Conservation (phyloP, 345 rosid species). For the Aurinia saxatilis region DNA sequence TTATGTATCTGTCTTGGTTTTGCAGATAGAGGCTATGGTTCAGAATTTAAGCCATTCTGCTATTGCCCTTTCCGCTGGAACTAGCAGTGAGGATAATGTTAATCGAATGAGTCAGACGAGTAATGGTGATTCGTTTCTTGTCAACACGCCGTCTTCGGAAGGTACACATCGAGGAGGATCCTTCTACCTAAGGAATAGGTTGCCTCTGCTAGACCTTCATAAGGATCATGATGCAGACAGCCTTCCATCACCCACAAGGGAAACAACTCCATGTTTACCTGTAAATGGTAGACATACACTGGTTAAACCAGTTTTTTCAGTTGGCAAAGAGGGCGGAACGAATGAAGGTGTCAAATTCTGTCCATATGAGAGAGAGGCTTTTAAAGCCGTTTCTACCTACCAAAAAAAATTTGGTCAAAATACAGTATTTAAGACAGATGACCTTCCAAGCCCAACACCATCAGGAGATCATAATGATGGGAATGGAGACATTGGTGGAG, state of each 20-base stretch:
- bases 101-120: conserved; percentile 25
- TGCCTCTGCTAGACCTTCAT: conserved; percentile 87
- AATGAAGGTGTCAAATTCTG: conserved; percentile 35
- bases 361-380: conserved; percentile 71
- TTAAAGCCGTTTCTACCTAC: conserved; percentile 69
- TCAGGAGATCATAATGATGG: conserved; percentile 64
- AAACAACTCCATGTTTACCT: conserved; percentile 48
- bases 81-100: conserved; percentile 31
- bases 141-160: conserved; percentile 32
- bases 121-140: conserved; percentile 23
- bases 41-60: conserved; percentile 27
- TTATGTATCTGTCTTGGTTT: conserved; percentile 19
- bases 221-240: conserved; percentile 91
- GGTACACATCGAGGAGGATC: conserved; percentile 32
- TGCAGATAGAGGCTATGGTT: conserved; percentile 58
- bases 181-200: conserved; percentile 43
- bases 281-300: conserved; percentile 36
- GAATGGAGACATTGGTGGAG: conserved; percentile 54
- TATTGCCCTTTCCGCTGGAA: conserved; percentile 17
- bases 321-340: conserved; percentile 30
- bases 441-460: conserved; percentile 97
- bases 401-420: conserved; percentile 61
- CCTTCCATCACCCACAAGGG: conserved; percentile 94
- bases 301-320: conserved; percentile 28
- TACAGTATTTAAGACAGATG: conserved; percentile 38